Evolutionary conservation across 768 basidiomycete species (phyloP).

Genomic region (Phylloporus sp.): DNA sequence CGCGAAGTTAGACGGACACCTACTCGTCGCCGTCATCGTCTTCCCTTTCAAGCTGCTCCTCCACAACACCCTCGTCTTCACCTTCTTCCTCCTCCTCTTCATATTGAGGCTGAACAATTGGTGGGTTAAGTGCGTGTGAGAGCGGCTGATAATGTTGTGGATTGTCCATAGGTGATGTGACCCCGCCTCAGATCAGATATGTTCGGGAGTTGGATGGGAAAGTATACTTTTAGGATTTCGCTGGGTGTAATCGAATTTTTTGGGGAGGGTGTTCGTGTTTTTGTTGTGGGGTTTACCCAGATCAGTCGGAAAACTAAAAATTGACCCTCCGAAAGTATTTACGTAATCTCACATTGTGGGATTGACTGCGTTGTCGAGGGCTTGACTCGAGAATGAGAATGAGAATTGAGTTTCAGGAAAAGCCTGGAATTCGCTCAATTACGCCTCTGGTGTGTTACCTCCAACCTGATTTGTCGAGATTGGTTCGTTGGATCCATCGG

Average conservation of each 20-base stretch:
- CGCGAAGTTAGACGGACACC: conserved; percentile 14
- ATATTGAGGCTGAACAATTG: conserved; percentile 33
- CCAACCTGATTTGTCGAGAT: not conserved
- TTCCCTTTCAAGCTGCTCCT: conserved; percentile 56
- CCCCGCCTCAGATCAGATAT: conserved; percentile 19
- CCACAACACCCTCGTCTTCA: conserved; percentile 72
- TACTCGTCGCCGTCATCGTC: conserved; percentile 41
- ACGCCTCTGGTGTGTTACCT: not conserved
- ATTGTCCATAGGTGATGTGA: conserved; percentile 46
- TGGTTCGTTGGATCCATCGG: too few species aligned
- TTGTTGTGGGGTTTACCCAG: conserved; percentile 26
- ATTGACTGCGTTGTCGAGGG: too few species aligned
- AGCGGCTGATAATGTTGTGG: conserved; percentile 79
- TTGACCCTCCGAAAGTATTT: conserved; percentile 16
- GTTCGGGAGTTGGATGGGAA: conserved; percentile 18
- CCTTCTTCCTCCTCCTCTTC: conserved; percentile 66
- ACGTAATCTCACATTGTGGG: conserved; percentile 22
- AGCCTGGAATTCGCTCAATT: not conserved
- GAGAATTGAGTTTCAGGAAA: not conserved
- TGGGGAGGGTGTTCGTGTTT: conserved; percentile 25
- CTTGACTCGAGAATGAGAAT: too few species aligned
- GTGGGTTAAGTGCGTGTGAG: conserved; percentile 72
- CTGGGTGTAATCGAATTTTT: conserved; percentile 32
- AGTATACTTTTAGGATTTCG: conserved; percentile 25
- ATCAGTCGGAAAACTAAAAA: conserved; percentile 28